Percentiles rank a stretch among this genome's conserved stretches.
phyloP scores from a whole-genome alignment of 23 red algal species.

The Gracilaria domingensis region DNA sequence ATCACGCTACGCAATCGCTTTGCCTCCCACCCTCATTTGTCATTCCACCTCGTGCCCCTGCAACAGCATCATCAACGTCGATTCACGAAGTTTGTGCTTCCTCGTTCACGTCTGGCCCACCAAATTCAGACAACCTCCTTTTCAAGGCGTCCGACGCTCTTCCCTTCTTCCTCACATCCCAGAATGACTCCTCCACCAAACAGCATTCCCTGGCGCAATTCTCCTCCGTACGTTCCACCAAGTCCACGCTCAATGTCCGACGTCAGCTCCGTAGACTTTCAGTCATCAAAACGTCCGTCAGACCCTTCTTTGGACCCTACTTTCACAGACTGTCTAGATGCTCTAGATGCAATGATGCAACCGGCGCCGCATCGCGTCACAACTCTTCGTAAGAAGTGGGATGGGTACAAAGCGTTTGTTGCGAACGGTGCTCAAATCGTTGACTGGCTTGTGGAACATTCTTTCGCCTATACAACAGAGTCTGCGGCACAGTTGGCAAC shows the following conservation, averaged over 20 bases:
- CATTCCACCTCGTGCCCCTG: not conserved
- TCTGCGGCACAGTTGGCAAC: constrained; percentile 42
- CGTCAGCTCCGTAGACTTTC: constrained; percentile 10
- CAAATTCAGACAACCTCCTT: not conserved
- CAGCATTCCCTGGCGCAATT: constrained; percentile 44
- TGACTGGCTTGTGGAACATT: constrained; percentile 45
- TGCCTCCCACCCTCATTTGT: not conserved
- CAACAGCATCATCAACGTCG: not conserved
- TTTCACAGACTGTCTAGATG: constrained; percentile 51
- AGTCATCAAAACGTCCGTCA: constrained; percentile 25
- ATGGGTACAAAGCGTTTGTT: constrained; percentile 34
- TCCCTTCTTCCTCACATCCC: not conserved
- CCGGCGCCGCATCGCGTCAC: constrained; percentile 8
- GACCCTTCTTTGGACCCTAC: constrained; percentile 33
- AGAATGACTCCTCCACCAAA: constrained; percentile 39
- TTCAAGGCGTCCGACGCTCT: not conserved
- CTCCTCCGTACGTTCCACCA: constrained; percentile 12
- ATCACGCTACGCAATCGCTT: not conserved
- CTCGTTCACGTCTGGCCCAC: not conserved
- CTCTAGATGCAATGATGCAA: constrained; percentile 61
- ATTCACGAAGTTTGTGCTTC: not conserved
- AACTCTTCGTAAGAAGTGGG: constrained; percentile 31
- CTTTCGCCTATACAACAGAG: constrained; percentile 32
- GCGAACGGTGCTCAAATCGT: constrained; percentile 41
- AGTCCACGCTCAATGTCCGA: constrained; percentile 3